Base-by-base conservation (phyloP, 2,329 filamentous ascomycete genomes). In the Fusarium fracticaudum region DNA sequence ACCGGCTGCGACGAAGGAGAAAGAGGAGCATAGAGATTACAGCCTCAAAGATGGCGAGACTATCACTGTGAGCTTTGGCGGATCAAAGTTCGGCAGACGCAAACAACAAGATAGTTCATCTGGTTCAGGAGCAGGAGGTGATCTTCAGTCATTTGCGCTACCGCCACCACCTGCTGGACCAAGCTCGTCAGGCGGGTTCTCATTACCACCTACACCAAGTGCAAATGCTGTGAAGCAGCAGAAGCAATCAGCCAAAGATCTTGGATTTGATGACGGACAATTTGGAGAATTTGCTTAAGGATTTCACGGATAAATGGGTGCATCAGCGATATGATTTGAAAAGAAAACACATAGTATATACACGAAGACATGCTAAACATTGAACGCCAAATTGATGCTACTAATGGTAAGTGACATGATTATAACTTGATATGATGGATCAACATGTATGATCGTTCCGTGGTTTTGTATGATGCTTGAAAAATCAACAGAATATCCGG, bases 31-130 rank as follows among this genome's bases (percentile, higher is more conserved):
- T 47, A 71, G 71, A 4, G 94, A 97, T 79, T 95, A 94, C 79
- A 95, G 93, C 78, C 82, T 98, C 73, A 97, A 97, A 82, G 94
- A 95, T 69, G 94, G 94, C 17, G 92, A 98, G 87, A 97, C 93
- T 24, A 97, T 97, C 76, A 94, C 92, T 31, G 91, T 97, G 73
- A 94, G 93, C 80, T 87, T 96, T 9, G 90, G 90, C 29, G 88
- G 86, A 41, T 83, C 82, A 55, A 86, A 86, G 73, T 86, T 88
- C 67, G 87, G 86, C 22, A 83, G 87, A 75, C 86, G 89, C 75
- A 86, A 80, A 77, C 83, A 80, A 74, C 80, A 83, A 54, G 66
- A 68, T 43, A 61, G 69, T 20, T 58, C 74, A 6, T 50, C 72
- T 12, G 60, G 68, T 12, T 75, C 66, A 47, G 71, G 75, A 62